Percentiles rank a stretch among this genome's conserved stretches.
Conservation (phyloP, 257 asterid genomes). For the Solanum megistacrolobum region DNA sequence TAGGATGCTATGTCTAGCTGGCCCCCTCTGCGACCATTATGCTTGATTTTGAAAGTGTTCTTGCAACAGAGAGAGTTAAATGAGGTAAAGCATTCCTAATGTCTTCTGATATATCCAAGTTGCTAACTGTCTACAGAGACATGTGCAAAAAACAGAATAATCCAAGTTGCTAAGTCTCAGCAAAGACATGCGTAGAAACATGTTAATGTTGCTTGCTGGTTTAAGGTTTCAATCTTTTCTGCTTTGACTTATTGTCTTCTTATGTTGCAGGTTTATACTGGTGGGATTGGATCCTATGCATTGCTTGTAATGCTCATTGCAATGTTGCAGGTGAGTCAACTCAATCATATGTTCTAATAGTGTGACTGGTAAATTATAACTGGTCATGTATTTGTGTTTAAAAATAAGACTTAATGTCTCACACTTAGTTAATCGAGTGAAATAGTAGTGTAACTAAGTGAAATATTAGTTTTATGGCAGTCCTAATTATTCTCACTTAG, state of each 20-base stretch:
- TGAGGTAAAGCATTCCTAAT: slow-evolving; percentile 43
- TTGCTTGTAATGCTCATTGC: slow-evolving; percentile 94
- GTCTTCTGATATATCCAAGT: not conserved
- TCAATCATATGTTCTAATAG: not conserved
- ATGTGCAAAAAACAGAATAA: not conserved
- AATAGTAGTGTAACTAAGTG: not conserved
- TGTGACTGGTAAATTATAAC: not conserved
- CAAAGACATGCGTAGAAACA: not conserved
- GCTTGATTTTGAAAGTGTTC: slow-evolving; percentile 85
- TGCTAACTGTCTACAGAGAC: not conserved
- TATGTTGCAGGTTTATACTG: slow-evolving; percentile 72
- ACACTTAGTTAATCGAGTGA: not conserved
- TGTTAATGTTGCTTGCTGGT: not conserved
- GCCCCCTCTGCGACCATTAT: slow-evolving; percentile 85
- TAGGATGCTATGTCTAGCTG: slow-evolving; percentile 72
- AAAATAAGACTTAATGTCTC: not conserved
- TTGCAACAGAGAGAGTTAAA: slow-evolving; percentile 92
- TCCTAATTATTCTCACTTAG: not conserved
- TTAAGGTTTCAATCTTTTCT: slow-evolving; percentile 2
- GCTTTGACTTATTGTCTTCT: slow-evolving; percentile 8
- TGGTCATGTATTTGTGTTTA: not conserved
- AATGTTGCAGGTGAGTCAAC: slow-evolving; percentile 65
- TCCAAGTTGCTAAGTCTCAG: not conserved
- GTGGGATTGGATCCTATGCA: slow-evolving; percentile 97
- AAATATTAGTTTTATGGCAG: not conserved